Evolutionary conservation across 176 grass and related monocot genomes (phyloP).

Genomic region (Rhynchospora tenuis): DNA sequence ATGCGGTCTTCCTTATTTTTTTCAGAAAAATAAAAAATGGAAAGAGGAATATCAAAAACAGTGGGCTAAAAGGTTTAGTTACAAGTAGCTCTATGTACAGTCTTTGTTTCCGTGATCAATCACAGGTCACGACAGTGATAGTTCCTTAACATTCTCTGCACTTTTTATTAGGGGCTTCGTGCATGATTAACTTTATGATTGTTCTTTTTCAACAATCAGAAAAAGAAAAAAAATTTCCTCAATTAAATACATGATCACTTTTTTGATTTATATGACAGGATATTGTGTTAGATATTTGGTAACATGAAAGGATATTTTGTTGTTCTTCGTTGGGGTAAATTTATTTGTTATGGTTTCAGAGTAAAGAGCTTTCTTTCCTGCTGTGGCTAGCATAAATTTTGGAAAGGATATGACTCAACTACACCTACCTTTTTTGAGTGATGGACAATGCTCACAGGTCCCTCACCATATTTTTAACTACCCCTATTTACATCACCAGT

Average conservation of each 20-base stretch:
- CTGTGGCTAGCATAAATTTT: background rate
- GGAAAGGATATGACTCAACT: background rate
- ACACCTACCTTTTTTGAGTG: no score
- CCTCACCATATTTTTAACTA: no score
- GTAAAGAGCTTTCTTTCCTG: background rate
- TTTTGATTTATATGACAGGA: background rate
- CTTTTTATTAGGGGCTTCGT: background rate
- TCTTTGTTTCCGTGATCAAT: slow-evolving; percentile 11
- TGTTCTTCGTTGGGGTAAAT: background rate
- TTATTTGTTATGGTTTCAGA: background rate
- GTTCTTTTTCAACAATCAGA: background rate
- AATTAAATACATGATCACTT: background rate
- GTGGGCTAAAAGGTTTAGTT: background rate
- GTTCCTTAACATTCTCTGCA: slow-evolving; percentile 22
- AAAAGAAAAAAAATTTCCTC: background rate
- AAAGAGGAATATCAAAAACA: background rate
- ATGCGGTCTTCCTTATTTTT: background rate
- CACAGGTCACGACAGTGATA: slow-evolving; percentile 11
- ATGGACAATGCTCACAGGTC: no score
- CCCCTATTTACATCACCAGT: background rate
- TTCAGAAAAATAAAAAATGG: background rate
- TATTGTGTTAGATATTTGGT: background rate
- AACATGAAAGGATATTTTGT: background rate
- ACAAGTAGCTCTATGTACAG: background rate
- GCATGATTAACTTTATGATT: background rate